Evolutionary conservation across 441 rosid genomes (phyloP).

Genomic region (Corymbia calophylla): DNA sequence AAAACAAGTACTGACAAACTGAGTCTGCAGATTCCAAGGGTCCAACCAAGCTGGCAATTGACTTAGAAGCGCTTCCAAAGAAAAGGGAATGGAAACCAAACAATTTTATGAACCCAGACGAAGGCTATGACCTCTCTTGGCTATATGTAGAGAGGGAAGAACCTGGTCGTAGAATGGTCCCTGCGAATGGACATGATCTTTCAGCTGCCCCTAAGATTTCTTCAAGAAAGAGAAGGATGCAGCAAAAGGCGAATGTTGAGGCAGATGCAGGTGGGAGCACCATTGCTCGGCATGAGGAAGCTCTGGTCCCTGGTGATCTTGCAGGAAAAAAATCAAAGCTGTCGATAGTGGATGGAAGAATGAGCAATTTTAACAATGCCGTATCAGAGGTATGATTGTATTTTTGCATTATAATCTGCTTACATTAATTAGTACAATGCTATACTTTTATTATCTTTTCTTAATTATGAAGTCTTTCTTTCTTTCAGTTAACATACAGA

Average conservation of each 20-base stretch:
- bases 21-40: constrained; percentile 13
- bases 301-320: constrained; percentile 9
- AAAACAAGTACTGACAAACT: constrained; percentile 4
- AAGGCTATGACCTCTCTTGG: constrained; percentile 59
- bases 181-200: background rate
- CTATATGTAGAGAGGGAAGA: constrained; percentile 17
- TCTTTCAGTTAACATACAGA: background rate
- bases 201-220: background rate
- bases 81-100: constrained; percentile 62
- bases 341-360: background rate
- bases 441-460: background rate
- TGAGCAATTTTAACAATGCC: background rate
- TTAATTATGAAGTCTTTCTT: background rate
- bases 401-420: background rate
- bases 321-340: background rate
- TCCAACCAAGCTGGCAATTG: constrained; percentile 13
- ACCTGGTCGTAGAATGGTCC: constrained; percentile 18
- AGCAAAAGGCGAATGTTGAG: constrained; percentile 9
- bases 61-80: constrained; percentile 26
- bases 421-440: background rate
- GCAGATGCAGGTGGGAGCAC: background rate
- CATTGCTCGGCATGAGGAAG: constrained; percentile 14
- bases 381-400: background rate
- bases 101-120: constrained; percentile 55
- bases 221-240: constrained; percentile 11